Percentiles rank a stretch among this genome's conserved stretches.
Evolutionary conservation across 306 rosid genomes (phyloP).

Genomic region (Prosopis cineraria): DNA sequence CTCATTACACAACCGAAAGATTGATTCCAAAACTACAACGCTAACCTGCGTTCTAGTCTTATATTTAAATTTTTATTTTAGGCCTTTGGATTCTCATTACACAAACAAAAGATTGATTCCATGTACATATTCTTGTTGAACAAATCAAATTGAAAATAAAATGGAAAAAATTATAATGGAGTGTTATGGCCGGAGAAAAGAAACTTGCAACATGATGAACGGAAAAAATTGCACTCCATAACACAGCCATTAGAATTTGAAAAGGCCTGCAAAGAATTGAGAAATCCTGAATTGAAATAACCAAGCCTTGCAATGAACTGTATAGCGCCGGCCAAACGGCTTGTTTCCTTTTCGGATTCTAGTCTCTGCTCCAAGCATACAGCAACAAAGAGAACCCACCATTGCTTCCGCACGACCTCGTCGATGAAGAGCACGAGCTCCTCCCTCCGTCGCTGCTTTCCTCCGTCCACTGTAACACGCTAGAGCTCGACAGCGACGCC

Average conservation of each 20-base stretch:
- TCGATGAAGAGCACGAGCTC: constrained; percentile 81
- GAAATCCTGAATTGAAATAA: constrained; percentile 7
- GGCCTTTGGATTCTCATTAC: background rate
- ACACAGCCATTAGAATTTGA: constrained; percentile 14
- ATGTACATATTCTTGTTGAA: background rate
- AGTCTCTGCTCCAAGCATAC: constrained; percentile 77
- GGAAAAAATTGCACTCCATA: background rate
- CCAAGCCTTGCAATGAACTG: background rate
- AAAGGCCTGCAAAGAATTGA: constrained; percentile 21
- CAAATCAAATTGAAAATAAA: background rate
- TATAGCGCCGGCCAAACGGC: background rate
- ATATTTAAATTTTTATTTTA: too few species aligned
- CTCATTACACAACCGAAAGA: too few species aligned
- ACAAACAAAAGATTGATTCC: background rate
- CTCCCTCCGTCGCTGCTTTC: constrained; percentile 81
- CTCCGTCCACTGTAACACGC: constrained; percentile 86
- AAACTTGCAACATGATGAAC: background rate
- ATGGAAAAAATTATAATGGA: background rate
- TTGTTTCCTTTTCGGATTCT: background rate
- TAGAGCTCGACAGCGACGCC: constrained; percentile 48
- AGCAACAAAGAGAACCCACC: constrained; percentile 76
- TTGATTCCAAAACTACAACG: too few species aligned
- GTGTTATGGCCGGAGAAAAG: background rate
- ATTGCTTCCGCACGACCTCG: constrained; percentile 58
- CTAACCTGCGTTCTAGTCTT: too few species aligned